Percentiles rank a stretch among this genome's conserved stretches.
phyloP scores from a whole-genome alignment of 495 filamentous ascomycete species.

The Penicillium coprophilum region DNA sequence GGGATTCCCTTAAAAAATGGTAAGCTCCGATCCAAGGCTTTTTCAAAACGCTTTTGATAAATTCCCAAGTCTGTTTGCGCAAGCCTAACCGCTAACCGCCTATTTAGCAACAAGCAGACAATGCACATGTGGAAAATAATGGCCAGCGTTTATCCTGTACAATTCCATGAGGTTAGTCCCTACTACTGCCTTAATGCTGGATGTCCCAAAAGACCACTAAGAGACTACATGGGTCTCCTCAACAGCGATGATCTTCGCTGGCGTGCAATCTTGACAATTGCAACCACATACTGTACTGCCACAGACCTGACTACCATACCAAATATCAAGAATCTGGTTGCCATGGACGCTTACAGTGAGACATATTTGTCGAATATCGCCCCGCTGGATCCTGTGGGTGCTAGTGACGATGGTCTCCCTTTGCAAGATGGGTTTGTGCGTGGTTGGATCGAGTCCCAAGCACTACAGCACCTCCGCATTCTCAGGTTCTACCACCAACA shows the following conservation, averaged over 20 bases:
- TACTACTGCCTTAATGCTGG: constrained; percentile 28
- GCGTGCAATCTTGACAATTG: constrained; percentile 34
- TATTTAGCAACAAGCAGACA: constrained; percentile 37
- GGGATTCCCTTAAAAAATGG: constrained; percentile 38
- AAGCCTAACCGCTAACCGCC: constrained; percentile 9
- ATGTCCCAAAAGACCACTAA: constrained; percentile 25
- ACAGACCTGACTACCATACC: constrained; percentile 39
- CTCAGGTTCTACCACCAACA: constrained; percentile 33
- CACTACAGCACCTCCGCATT: constrained; percentile 39
- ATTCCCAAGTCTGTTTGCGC: background rate
- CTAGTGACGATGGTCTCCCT: constrained; percentile 2
- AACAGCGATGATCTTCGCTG: constrained; percentile 32
- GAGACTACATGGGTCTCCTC: constrained; percentile 35
- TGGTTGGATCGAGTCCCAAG: constrained; percentile 38
- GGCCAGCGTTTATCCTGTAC: constrained; percentile 31
- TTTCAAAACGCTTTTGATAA: background rate
- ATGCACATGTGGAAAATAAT: constrained; percentile 48
- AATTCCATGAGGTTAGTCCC: constrained; percentile 27
- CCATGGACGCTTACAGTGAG: constrained; percentile 33
- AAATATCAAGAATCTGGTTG: constrained; percentile 38
- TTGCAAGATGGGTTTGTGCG: constrained; percentile 41
- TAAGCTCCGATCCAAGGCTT: constrained; percentile 8
- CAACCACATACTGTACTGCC: constrained; percentile 21
- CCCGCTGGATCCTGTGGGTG: constrained; percentile 4
- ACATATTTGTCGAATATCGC: background rate